A percentile compares a stretch with the other conserved stretches of the same genome.
phyloP scores from a whole-genome alignment of 257 asterid genomes.

The Echites panduratus region DNA sequence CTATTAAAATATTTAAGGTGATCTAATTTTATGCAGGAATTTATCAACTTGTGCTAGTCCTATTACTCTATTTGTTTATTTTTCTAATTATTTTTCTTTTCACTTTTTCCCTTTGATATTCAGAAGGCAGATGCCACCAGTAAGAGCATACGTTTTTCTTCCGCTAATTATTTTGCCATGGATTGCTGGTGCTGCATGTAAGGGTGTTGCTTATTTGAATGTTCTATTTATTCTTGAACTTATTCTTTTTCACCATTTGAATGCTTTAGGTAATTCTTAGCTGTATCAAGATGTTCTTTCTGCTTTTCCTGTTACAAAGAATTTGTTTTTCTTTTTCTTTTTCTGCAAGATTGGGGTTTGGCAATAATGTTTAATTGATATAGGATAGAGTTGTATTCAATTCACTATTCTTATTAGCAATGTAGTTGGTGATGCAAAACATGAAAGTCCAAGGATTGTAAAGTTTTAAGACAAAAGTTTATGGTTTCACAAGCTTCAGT shows the following conservation, averaged over 20 bases:
- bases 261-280: not conserved
- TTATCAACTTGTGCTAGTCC: not conserved
- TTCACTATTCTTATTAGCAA: not conserved
- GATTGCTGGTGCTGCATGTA: conserved; percentile 60
- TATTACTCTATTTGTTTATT: not conserved
- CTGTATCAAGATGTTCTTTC: not conserved
- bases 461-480: not conserved
- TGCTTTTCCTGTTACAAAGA: not conserved
- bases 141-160: conserved; percentile 54
- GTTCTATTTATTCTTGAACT: not conserved
- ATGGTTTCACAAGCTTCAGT: not conserved
- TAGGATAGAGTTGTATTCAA: not conserved
- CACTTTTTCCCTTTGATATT: conserved; percentile 17
- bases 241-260: not conserved
- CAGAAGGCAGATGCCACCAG: conserved; percentile 86
- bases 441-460: not conserved
- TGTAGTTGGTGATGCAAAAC: not conserved
- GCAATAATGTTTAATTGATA: not conserved
- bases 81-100: not conserved
- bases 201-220: conserved; percentile 21
- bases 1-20: not conserved
- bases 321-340: not conserved
- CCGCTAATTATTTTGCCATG: conserved; percentile 70
- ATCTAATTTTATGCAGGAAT: not conserved
- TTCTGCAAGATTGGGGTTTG: not conserved